Percentiles rank a stretch among this genome's conserved stretches.
phyloP scores from a whole-genome alignment of 176 grass and related monocot genomes.

The Ensete glaucum region DNA sequence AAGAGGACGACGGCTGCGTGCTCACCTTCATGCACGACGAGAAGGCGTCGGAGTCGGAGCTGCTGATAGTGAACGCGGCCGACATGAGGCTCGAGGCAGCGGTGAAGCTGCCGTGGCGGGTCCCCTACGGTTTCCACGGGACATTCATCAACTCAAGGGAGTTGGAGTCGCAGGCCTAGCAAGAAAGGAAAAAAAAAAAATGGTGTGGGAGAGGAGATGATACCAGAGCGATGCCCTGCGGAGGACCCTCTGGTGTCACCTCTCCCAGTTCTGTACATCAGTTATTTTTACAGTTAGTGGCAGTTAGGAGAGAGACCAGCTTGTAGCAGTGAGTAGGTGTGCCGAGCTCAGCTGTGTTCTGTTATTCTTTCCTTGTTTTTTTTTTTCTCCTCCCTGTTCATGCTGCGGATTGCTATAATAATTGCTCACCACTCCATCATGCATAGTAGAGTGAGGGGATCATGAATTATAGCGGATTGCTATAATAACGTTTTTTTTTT shows the following conservation, averaged over 20 bases:
- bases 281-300: neutral
- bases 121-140: slow-evolving; percentile 94
- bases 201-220: neutral
- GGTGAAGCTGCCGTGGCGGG: slow-evolving; percentile 62
- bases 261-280: neutral
- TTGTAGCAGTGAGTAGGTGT: neutral
- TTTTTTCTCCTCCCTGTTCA: neutral
- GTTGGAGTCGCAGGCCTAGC: slow-evolving; percentile 45
- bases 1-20: slow-evolving; percentile 70
- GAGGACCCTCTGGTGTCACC: slow-evolving; percentile 23
- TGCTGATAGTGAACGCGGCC: slow-evolving; percentile 55
- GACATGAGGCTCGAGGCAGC: slow-evolving; percentile 76
- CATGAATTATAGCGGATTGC: too few relatives aligned
- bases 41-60: slow-evolving; percentile 35
- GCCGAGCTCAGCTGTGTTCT: slow-evolving; percentile 16
- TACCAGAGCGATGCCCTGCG: slow-evolving; percentile 15
- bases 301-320: slow-evolving; percentile 6
- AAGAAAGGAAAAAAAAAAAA: too few relatives aligned
- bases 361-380: neutral
- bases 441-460: neutral
- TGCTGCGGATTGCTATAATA: neutral
- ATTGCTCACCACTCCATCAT: neutral
- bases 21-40: slow-evolving; percentile 72
- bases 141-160: slow-evolving; percentile 58
- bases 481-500: too few relatives aligned